Base-by-base conservation (phyloP, 805 yeast species). In the Cyberlindnera bimundalis region DNA sequence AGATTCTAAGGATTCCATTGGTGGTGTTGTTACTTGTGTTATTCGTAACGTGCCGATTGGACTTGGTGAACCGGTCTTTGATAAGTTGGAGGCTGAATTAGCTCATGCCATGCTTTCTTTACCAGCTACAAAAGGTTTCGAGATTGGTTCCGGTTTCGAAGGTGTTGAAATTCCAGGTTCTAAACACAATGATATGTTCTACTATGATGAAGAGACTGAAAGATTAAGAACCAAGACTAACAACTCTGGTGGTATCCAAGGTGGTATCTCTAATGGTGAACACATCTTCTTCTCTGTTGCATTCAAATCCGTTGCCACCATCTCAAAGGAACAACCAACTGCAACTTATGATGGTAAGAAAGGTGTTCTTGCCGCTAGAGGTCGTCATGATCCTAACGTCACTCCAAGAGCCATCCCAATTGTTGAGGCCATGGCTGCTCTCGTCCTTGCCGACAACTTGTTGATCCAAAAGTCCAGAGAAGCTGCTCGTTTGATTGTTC, bases 361-460 rank as follows among this genome's bases (percentile, higher is more conserved):
- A 37, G 99, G 99, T 59, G 78, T 82, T 9, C 73, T 93, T 45
- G 96, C 93, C 39, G 96, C 99, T 26, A 82, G 91, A 63, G 99
- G 99, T 42, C 85, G 99, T 74, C 99, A 93, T 59, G 99, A 93
- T 62, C 99, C 99, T 25, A 87, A 90, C 58, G 99, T 93, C 40
- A 95, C 95, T 16, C 99, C 99, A 51, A 81, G 99, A 65, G 99
- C 99, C 29, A 88, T 93, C 46, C 98, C 99, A 38, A 93, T 93
- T 58, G 98, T 93, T 23, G 99, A 93, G 70, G 87, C 98, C 29
- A 91, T 93, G 98, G 78, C 98, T 35, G 93, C 97, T n/a, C 72
- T 93, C 51, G 96, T 88, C 2, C 66, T 91, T 48, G 91, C 91
- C 31, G 99, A 93, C 63, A 80, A 86, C 41, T 67, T 84, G 42